A percentile compares a stretch with the other conserved stretches of the same genome.
These are phyloP conservation scores for Plantago rigida DNA, from an alignment of 305 asterid genomes.

Conservation along the genomic window DNA sequence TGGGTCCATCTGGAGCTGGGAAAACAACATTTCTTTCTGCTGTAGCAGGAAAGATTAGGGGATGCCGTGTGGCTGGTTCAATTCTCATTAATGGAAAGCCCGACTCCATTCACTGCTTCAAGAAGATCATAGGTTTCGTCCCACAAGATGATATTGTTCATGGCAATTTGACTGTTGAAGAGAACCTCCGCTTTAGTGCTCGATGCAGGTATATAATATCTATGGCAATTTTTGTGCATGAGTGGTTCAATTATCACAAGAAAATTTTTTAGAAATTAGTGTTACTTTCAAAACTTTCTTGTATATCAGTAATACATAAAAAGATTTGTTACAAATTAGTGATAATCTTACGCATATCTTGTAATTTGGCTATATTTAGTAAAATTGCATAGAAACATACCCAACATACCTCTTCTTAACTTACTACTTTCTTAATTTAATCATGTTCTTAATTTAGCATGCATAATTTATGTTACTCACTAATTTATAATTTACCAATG, in stretches of 20 bases:
- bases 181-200: slow-evolving; percentile 91
- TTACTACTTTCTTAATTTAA: no score
- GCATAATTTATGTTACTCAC: no score
- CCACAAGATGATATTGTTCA: slow-evolving; percentile 99
- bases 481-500: no score
- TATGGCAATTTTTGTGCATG: neutral
- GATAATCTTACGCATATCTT: no score
- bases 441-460: no score
- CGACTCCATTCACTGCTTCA: slow-evolving; percentile 76
- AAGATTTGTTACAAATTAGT: no score
- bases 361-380: no score
- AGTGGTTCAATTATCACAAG: no score
- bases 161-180: slow-evolving; percentile 92
- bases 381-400: no score
- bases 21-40: slow-evolving; percentile 96
- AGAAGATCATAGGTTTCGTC: slow-evolving; percentile 81
- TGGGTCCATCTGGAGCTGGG: slow-evolving; percentile 99
- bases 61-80: slow-evolving; percentile 63
- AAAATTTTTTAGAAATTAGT: neutral
- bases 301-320: no score
- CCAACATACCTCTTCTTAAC: no score
- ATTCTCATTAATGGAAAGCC: slow-evolving; percentile 81
- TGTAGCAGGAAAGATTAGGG: slow-evolving; percentile 70
- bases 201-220: slow-evolving; percentile 69
- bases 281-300: no score